These are phyloP conservation scores for Stagonosporopsis cucurbitacearum DNA, from an alignment of 2,329 filamentous ascomycete genomes.

Conservation along the genomic window DNA sequence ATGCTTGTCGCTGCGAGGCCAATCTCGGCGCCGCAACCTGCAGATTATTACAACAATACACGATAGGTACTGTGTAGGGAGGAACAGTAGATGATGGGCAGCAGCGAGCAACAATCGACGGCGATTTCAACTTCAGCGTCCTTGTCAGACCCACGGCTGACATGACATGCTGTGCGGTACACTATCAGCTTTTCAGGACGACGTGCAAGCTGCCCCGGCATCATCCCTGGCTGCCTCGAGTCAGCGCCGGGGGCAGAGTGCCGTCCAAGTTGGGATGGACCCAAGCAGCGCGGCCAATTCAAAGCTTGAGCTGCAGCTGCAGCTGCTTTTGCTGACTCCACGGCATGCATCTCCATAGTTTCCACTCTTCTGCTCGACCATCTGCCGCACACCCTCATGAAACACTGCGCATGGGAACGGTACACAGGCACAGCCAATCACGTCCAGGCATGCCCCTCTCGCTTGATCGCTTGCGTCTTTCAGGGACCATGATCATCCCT, in stretches of 20 bases:
- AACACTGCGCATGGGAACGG: constrained; percentile 2
- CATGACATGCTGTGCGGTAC: neutral
- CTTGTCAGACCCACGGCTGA: too few species aligned
- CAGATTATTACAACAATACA: too few species aligned
- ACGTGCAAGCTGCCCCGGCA: constrained; percentile 12
- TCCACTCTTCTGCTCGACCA: constrained; percentile 11
- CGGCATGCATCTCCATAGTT: neutral
- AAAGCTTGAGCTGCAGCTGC: constrained; percentile 12
- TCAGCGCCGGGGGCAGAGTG: neutral
- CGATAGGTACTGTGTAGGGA: too few species aligned
- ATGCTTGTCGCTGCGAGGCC: constrained; percentile 11
- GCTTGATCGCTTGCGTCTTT: constrained; percentile 4
- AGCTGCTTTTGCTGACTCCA: neutral
- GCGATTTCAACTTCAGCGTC: too few species aligned
- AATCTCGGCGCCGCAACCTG: constrained; percentile 10
- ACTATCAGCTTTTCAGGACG: constrained; percentile 8
- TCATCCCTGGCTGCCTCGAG: neutral
- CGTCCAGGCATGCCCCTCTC: constrained; percentile 3
- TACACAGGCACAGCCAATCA: constrained; percentile 2
- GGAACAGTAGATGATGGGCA: too few species aligned
- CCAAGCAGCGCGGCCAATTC: constrained; percentile 5
- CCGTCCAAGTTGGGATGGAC: too few species aligned
- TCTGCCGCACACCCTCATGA: constrained; percentile 16
- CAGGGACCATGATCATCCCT: constrained; percentile 11
- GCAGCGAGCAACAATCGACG: too few species aligned